These are phyloP conservation scores for Fraxinus baroniana DNA, from an alignment of 305 asterid genomes.

Conservation along the genomic window DNA sequence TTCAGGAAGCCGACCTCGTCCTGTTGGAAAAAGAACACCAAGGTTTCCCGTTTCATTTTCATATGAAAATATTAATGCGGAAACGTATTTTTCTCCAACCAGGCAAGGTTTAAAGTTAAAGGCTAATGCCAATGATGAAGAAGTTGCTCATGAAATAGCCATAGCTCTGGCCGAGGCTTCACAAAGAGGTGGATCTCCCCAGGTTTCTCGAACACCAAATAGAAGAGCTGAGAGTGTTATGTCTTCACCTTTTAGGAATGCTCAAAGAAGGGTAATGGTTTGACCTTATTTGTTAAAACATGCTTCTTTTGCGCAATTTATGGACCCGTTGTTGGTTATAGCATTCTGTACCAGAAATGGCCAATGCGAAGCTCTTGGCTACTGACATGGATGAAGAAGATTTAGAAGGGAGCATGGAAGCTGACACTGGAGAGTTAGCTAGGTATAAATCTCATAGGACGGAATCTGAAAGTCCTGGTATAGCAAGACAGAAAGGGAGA, in stretches of 20 bases:
- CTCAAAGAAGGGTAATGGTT: constrained; percentile 62
- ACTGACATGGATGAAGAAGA: constrained; percentile 79
- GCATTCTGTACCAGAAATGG: constrained; percentile 45
- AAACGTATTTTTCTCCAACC: constrained; percentile 51
- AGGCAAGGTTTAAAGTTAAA: constrained; percentile 56
- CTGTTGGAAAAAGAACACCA: constrained; percentile 91
- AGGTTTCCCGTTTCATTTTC: constrained; percentile 72
- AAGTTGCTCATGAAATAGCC: constrained; percentile 82
- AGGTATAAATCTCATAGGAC: constrained; percentile 41
- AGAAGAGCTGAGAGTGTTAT: constrained; percentile 61
- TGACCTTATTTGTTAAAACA: constrained; percentile 20
- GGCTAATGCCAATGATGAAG: constrained; percentile 68
- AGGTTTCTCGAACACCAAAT: constrained; percentile 80
- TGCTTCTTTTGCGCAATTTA: constrained; percentile 22
- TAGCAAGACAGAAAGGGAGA: constrained; percentile 44
- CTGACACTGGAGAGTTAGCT: constrained; percentile 75
- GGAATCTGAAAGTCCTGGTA: constrained; percentile 40
- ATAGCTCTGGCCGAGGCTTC: constrained; percentile 86
- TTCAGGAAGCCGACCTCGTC: constrained; percentile 80
- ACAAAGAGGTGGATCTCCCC: constrained; percentile 87
- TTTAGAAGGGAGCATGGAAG: constrained; percentile 85
- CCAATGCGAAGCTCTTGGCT: constrained; percentile 39
- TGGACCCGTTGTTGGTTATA: constrained; percentile 36
- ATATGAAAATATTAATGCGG: constrained; percentile 48
- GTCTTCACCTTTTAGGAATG: constrained; percentile 70